Evolutionary conservation across 306 rosid genomes (phyloP).

Genomic region (Vicia sativa): DNA sequence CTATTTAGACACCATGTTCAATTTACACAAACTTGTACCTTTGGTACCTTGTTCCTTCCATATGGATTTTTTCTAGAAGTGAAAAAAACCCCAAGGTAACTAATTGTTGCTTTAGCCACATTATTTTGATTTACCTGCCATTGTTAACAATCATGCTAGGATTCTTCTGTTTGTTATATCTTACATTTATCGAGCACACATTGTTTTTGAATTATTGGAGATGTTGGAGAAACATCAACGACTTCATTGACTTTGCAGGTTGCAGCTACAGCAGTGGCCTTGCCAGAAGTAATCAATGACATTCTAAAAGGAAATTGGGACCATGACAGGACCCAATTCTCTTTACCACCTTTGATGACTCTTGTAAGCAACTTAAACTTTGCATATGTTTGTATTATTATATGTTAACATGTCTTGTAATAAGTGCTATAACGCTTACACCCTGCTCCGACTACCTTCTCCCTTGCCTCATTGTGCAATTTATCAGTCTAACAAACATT

Average conservation of each 20-base stretch:
- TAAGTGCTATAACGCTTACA: constrained; percentile 11
- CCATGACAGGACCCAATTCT: constrained; percentile 80
- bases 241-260: constrained; percentile 50
- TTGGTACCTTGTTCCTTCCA: background rate
- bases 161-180: constrained; percentile 27
- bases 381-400: constrained; percentile 18
- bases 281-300: constrained; percentile 61
- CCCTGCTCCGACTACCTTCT: background rate
- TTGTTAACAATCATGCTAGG: constrained; percentile 18
- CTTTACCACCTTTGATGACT: constrained; percentile 94
- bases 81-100: constrained; percentile 3
- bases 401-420: constrained; percentile 24
- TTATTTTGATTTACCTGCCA: constrained; percentile 15
- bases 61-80: background rate
- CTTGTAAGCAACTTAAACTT: constrained; percentile 66
- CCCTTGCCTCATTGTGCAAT: background rate
- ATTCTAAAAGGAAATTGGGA: constrained; percentile 86
- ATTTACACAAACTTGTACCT: constrained; percentile 19
- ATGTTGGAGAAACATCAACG: constrained; percentile 27
- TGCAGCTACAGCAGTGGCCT: constrained; percentile 51
- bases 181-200: background rate
- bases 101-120: constrained; percentile 20
- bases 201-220: constrained; percentile 24
- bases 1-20: constrained; percentile 12
- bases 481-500: background rate